A percentile compares a stretch with the other conserved stretches of the same genome.
These are phyloP conservation scores for Cyberlindnera amylophila DNA, from an alignment of 805 yeast species.

Conservation along the genomic window DNA sequence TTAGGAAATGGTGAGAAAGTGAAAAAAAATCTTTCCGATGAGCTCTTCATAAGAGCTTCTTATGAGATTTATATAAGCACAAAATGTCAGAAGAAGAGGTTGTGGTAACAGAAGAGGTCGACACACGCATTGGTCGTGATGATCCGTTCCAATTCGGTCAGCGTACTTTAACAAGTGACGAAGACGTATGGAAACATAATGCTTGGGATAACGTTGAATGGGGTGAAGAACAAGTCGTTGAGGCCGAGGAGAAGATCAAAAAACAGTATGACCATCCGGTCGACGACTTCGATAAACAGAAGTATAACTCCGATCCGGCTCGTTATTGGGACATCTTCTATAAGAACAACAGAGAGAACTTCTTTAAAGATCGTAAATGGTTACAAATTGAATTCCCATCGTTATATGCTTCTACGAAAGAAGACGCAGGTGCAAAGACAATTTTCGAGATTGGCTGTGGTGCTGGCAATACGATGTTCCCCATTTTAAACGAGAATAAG, in stretches of 20 bases:
- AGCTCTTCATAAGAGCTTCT: too few species aligned
- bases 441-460: slow-evolving; percentile 97
- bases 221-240: slow-evolving; percentile 82
- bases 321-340: slow-evolving; percentile 95
- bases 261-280: slow-evolving; percentile 83
- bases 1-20: too few species aligned
- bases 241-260: slow-evolving; percentile 70
- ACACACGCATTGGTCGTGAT: slow-evolving; percentile 72
- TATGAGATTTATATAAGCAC: too few species aligned
- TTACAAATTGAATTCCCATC: slow-evolving; percentile 89
- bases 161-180: slow-evolving; percentile 63
- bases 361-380: slow-evolving; percentile 97
- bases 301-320: slow-evolving; percentile 83
- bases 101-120: slow-evolving; percentile 16
- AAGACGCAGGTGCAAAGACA: slow-evolving; percentile 63
- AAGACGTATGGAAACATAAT: slow-evolving; percentile 86
- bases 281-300: slow-evolving; percentile 74
- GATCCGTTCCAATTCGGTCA: slow-evolving; percentile 92
- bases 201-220: slow-evolving; percentile 97
- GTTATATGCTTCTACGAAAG: slow-evolving; percentile 71
- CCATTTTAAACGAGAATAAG: slow-evolving; percentile 76
- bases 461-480: slow-evolving; percentile 95
- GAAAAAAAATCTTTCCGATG: too few species aligned
- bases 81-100: too few species aligned
- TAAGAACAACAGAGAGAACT: slow-evolving; percentile 84